Evolutionary conservation across 2,329 filamentous ascomycete genomes (phyloP), one percentile per base, ranked within the genome.

Genomic region (Oidium heveae): DNA sequence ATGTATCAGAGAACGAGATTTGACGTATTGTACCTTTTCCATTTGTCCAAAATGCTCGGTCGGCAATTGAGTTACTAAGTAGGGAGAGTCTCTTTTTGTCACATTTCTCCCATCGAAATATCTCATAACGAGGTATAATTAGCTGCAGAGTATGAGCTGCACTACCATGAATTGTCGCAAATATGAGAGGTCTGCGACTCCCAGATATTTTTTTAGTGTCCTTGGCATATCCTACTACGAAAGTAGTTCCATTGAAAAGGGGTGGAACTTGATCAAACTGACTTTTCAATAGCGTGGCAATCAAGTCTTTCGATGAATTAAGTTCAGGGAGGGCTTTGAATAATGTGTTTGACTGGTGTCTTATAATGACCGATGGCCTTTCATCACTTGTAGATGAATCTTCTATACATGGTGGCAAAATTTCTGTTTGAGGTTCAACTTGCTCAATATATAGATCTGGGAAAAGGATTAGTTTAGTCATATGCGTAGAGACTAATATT

Each of bases 21-120:
- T 76, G 73, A 54, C 68, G 68, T 55, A 77, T 71, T 0, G 70
- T 66, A 4, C 69, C 67, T 20, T 68, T 69, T 37, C 46, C 57
- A 10, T 62, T 59, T 50, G 58, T 56, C 64, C 64, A 66, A 51
- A 62, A 61, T 0, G 61, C 64, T 50, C 61, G 51, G 18, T 63
- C 62, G 9, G 56, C 52, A 1, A 44, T 56, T 28, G 59, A 56
- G 9, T 57, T 51, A 36, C 61, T 55, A 7, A 63, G 52, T 1
- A 60, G 13, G 6, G 59, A 55, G 28, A 66, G 44, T 15, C 54
- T 61, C 16, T 60, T 57, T 4, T 56, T 57, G 36, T 53, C 57
- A 24, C 56, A 39, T 15, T 57, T 58, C 18, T 59, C 60, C 65
- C 65, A 66, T 39, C 58, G 58, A 46, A 58, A 58, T 9, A 52